phyloP scores from a whole-genome alignment of 176 grass and related monocot genomes.

The barley (Hordeum vulgare) region MorexV3_pseudomolecules_assembly NC_058522.1:312136721-312137220 shows the following conservation, averaged over 20 bases:
- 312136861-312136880: conserved; percentile 7
- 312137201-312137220: not conserved
- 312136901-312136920: conserved; percentile 65
- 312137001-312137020: conserved; percentile 69
- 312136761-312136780: too few species aligned
- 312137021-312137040: conserved; percentile 47
- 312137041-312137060: conserved; percentile 38
- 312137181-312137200: not conserved
- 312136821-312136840: not conserved
- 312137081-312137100: conserved; percentile 17
- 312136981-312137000: conserved; percentile 68
- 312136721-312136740: too few species aligned
- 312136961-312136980: conserved; percentile 47
- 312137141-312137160: not conserved
- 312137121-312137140: not conserved
- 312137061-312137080: conserved; percentile 27
- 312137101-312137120: not conserved
- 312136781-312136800: too few species aligned
- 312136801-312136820: too few species aligned
- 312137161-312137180: not conserved
- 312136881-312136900: conserved; percentile 15
- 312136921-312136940: conserved; percentile 58
- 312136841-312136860: not conserved
- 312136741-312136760: too few species aligned
- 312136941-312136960: conserved; percentile 41